Base-by-base conservation (phyloP, 768 basidiomycete species). In the Scleroderma citrinum region DNA sequence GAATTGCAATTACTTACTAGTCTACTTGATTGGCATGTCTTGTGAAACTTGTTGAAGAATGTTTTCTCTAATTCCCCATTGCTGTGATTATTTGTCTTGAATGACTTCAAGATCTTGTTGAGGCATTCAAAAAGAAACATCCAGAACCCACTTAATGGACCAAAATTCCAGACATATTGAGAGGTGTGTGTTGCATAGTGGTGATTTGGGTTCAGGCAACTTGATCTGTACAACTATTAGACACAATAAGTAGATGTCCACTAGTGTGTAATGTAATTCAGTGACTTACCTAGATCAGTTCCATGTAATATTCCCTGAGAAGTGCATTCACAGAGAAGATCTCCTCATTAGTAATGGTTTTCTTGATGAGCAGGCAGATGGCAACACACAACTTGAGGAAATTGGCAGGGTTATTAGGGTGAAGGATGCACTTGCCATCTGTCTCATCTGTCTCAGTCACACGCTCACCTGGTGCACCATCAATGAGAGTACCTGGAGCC, bases 1-100 rank as follows among this genome's bases (percentile, higher is more conserved):
- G 43, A 29, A n/a, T 26, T 3, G 17, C 3, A 38, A 24, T 4
- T 5, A 4, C 30, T 66, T 49, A 81, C 83, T 83, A 88, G 23
- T 82, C 83, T 14, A 85, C 85, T 65, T 85, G 83, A 23, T 79
- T 77, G 32, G 85, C 78, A 61, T 83, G 84, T 17, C 79, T 79
- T 52, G 77, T 75, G 6, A 81, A 70, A 58, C 31, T 46, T 8
- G 26, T 29, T 29, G 26, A 29, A 59, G 48, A 68, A 59, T 0
- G 61, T 57, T 0, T 48, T 46, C 47, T 70, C 63, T 0, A 71
- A 50, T 40, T 67, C 64, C 1, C 67, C 67, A 0, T 62, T 58
- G 7, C 32, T 50, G 30, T 66, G 68, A 37, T 69, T 69, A 34
- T 59, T 63, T 0, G 66, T 67, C 24, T 63, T 63, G 53, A 62